Base-by-base conservation (phyloP, 345 rosid species). In the Cardamine occulta region DNA sequence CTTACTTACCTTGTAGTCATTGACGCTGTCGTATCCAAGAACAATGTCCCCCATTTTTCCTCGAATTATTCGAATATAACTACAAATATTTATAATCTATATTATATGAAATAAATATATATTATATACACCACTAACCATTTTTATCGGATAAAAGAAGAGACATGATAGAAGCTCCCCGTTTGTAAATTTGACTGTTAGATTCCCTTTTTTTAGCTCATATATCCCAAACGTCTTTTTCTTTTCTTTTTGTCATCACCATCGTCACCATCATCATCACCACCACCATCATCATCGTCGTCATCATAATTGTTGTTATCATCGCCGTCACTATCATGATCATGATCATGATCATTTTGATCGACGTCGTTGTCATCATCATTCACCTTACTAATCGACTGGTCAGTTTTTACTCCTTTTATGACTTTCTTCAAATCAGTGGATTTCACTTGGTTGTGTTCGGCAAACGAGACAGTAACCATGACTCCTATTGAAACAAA, bases 131-230 rank as follows among this genome's bases (percentile, higher is more conserved):
- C 31, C 28, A 21, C 55, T 19, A 51, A 51, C 55, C 55, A 51
- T 21, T 4, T 21, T 19, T 21, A 51, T 51, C 13, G 3, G 55
- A 28, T 14, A 51, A 51, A 51, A 51, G 28, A 11, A 51, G 28
- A 51, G 55, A 51, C 55, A 51, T 51, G 55, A 51, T 51, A 9
- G 55, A 51, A 51, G 55, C 55, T 21, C 55, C 55, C 55, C 55
- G 5, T 51, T 51, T 51, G 55, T 19, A 51, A 51, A 21, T 51
- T 51, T 51, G 15, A 24, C 58, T 17, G 58, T 53, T 24, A 53
- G 58, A 53, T 53, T 24, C 58, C 17, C 58, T 32, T 53, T 53
- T 32, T 53, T 53, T 53, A 53, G 58, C 58, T 53, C 58, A 15
- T 53, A 14, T 53, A 53, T 17, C 32, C 32, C 17, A 0, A 53